Base-by-base conservation (phyloP, 2,329 filamentous ascomycete species). In the Exophiala spinifera region DNA sequence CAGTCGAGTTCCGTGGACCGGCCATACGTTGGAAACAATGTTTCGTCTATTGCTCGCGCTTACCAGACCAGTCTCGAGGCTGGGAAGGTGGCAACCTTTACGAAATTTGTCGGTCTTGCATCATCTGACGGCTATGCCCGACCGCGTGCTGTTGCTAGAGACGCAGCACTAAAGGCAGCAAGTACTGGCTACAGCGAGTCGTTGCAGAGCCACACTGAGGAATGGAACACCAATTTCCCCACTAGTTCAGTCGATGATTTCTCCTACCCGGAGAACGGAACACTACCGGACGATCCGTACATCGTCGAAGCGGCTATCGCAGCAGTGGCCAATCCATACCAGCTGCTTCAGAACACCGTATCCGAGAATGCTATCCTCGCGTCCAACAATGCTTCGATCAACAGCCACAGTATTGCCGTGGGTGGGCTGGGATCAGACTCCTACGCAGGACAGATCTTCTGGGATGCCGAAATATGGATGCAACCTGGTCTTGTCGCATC, bases 391-490 rank as follows among this genome's bases (percentile, higher is more conserved):
- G 72, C 76, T 1, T 66, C 72, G 2, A 72, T 87, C 4, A 82
- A 85, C 55, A 74, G 79, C 19, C 75, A 85, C 65, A 87, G 84
- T 60, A 81, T 88, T 46, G 74, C 83, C 1, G 86, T 88, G n/a
- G 83, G 85, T 53, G 86, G 86, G 0, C 68, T 88, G 19, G 80
- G 77, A 0, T 85, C 84, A 4, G 84, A 87, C 59, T 85, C 81
- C 6, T 89, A 89, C 61, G 86, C 75, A 19, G 85, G 85, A 0
- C 70, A 77, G 34, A 75, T 85, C n/a, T 85, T 85, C 65, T 86
- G 83, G 83, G 83, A 85, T 68, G 79, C 80, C 13, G 83, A 85
- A 65, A 74, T 85, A 3, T 87, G 83, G 82, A 86, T 86, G 80
- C 80, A 83, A 28, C 85, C 85, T 4, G 84, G 84, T 7, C 68